phyloP scores from a whole-genome alignment of 2,329 filamentous ascomycete species.

The Fusarium sp. region DNA sequence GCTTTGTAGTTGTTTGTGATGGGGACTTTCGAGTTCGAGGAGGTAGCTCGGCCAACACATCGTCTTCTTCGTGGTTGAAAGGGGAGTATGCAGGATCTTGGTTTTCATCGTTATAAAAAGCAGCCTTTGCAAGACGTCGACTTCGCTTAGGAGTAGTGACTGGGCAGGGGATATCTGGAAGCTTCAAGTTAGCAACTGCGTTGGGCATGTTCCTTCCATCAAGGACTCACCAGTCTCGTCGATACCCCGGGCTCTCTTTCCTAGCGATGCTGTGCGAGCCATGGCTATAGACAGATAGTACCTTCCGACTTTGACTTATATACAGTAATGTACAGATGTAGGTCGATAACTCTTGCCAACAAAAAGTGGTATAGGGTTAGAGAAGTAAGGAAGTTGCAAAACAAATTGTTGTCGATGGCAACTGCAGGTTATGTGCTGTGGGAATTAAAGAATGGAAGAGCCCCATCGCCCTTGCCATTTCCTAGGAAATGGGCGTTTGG shows the following conservation, averaged over 20 bases:
- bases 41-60: conserved; percentile 52
- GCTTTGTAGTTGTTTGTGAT: conserved; percentile 50
- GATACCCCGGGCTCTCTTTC: conserved; percentile 51
- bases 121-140: conserved; percentile 55
- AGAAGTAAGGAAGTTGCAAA: conserved; percentile 34
- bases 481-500: conserved; percentile 31
- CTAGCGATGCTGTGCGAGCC: conserved; percentile 46
- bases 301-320: conserved; percentile 31
- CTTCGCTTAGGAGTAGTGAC: conserved; percentile 57
- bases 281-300: conserved; percentile 34
- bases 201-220: conserved; percentile 8
- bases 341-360: conserved; percentile 38
- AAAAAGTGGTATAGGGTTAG: conserved; percentile 26
- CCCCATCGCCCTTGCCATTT: conserved; percentile 29
- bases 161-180: conserved; percentile 43
- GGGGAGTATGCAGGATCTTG: conserved; percentile 57
- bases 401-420: conserved; percentile 22
- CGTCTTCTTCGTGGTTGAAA: conserved; percentile 56
- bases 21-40: conserved; percentile 45
- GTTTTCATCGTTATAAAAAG: conserved; percentile 74
- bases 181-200: conserved; percentile 30
- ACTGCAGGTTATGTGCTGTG: conserved; percentile 37
- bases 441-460: conserved; percentile 34
- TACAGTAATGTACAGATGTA: conserved; percentile 22
- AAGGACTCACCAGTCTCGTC: conserved; percentile 47